Evolutionary conservation across 2,329 filamentous ascomycete species (phyloP).

Genomic region (Calonectria henricotiae): DNA sequence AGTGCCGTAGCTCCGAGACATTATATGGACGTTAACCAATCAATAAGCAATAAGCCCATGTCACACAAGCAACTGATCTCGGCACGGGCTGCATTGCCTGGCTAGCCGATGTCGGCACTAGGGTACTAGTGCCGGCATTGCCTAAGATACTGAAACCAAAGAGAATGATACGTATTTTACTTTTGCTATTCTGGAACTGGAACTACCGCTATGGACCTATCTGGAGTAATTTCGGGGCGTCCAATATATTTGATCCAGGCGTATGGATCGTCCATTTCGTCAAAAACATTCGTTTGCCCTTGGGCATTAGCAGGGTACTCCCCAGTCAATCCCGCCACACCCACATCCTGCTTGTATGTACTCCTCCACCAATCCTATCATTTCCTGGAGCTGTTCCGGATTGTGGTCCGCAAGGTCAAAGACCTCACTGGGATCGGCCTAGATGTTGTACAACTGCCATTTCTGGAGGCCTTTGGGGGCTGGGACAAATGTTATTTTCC

Average conservation of each 20-base stretch:
- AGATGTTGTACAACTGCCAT: constrained; percentile 73
- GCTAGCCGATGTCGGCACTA: no score
- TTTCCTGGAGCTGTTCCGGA: constrained; percentile 59
- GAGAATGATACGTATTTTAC: no score
- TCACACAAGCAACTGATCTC: no score
- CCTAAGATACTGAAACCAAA: no score
- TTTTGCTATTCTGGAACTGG: constrained; percentile 2
- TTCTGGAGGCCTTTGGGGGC: constrained; percentile 65
- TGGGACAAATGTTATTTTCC: constrained; percentile 73
- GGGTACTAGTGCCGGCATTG: no score
- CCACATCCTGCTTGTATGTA: constrained; percentile 40
- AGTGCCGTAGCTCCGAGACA: no score
- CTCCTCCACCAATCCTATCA: constrained; percentile 37
- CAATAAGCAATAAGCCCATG: no score
- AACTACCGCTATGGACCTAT: constrained; percentile 17
- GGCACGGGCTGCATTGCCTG: no score
- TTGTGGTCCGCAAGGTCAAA: constrained; percentile 61
- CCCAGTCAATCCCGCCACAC: constrained; percentile 33
- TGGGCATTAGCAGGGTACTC: constrained; percentile 4
- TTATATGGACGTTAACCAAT: no score
- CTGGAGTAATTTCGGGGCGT: constrained; percentile 32
- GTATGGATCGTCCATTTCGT: constrained; percentile 38
- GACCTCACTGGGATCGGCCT: constrained; percentile 69
- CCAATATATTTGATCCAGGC: constrained; percentile 42
- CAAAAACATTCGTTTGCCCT: constrained; percentile 9